These are phyloP conservation scores for Trifolium pratense DNA, from an alignment of 306 rosid genomes.

Conservation along the genomic window DNA sequence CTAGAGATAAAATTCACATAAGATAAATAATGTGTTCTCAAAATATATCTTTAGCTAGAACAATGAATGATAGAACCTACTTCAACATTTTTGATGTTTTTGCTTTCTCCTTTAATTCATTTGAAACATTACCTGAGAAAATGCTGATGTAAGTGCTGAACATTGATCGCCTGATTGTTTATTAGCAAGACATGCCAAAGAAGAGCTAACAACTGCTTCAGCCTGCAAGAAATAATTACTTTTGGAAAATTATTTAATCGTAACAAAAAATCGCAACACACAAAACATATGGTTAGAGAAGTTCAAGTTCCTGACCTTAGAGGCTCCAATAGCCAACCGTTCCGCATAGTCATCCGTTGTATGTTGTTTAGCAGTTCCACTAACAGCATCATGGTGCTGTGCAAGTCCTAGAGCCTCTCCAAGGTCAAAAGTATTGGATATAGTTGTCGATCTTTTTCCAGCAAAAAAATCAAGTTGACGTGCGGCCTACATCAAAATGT, in stretches of 20 bases:
- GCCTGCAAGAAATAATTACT: constrained; percentile 54
- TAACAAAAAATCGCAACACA: constrained; percentile 16
- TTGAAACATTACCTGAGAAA: constrained; percentile 65
- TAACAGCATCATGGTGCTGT: constrained; percentile 90
- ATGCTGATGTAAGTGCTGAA: constrained; percentile 39
- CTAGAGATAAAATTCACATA: constrained; percentile 10
- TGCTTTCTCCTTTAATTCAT: background rate
- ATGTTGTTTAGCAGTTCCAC: constrained; percentile 87
- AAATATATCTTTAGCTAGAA: constrained; percentile 8
- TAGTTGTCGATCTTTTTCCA: constrained; percentile 50
- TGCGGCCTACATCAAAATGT: constrained; percentile 60
- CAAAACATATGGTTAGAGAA: constrained; percentile 8
- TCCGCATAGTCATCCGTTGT: constrained; percentile 86
- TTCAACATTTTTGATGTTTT: constrained; percentile 9
- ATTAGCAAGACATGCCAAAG: constrained; percentile 65
- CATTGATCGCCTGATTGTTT: constrained; percentile 53
- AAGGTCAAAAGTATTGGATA: constrained; percentile 51
- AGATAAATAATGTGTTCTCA: constrained; percentile 19
- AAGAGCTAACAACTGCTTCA: constrained; percentile 71
- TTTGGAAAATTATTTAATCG: constrained; percentile 12
- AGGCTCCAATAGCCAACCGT: constrained; percentile 74
- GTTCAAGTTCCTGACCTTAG: constrained; percentile 56
- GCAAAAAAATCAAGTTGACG: constrained; percentile 74
- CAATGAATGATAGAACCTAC: constrained; percentile 25
- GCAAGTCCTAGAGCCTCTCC: constrained; percentile 85